Evolutionary conservation across 1,139 yeast genomes (phyloP), one percentile per base, ranked within the genome.

Genomic region (Blastobotrys petasosporus): DNA sequence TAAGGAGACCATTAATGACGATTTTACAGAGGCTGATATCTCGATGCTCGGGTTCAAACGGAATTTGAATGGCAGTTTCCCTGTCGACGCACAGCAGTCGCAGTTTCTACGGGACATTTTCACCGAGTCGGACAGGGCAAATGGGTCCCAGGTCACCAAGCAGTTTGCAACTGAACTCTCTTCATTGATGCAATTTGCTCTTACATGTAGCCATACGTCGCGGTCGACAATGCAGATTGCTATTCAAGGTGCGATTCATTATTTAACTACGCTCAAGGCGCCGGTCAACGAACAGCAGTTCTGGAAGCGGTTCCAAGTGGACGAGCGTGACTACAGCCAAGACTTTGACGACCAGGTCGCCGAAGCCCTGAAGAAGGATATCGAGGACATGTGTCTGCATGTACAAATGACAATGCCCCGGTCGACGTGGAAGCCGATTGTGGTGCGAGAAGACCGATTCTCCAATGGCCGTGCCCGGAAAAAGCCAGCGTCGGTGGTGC

Each of bases 221-320:
- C 13, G 30, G 15, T 42, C 45, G 10, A 42, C 41, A 16, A 37
- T 42, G 45, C 37, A 37, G 23, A 32, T 42, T 4, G 45, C 45
- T 8, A 42, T 42, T 25, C 45, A 42, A 23, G 45, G 45, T 5
- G 37, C 45, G 13, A 42, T 42, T 23, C 45, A 42, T 25, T 42
- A 42, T 28, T 25, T 42, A 32, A 42, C 45, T 8, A 42, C 45
- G n/a, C 32, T 42, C n/a, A 37, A 42, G 29, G 45, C 45, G 6
- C 41, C 45, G 9, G 41, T 42, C 15, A 28, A 42, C 23, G 45
- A 42, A 17, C 32, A 31, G 28, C 41, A 37, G 20, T 42, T 42
- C 37, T 42, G 45, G 45, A 4, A 13, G 10, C 32, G 37, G 23
- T 42, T 42, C 23, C 20, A 15, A 11, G 37, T 42, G 15, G 33